Evolutionary conservation across 805 yeast species (phyloP).

Genomic region (Maudiozyma saulgeensis): DNA sequence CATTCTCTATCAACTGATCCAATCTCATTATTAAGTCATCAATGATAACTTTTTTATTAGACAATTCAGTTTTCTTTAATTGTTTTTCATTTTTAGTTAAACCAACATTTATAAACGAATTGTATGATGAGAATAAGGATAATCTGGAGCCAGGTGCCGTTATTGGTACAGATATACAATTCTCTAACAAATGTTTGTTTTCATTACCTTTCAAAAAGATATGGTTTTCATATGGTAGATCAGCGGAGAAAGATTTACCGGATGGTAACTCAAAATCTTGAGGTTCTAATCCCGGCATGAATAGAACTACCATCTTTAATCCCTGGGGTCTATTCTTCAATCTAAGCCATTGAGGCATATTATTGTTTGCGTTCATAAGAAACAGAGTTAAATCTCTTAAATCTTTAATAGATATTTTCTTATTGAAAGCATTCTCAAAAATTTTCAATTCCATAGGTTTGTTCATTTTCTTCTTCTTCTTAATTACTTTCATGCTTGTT

Average conservation of each 20-base stretch:
- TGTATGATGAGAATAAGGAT: conserved; percentile 43
- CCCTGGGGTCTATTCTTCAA: conserved; percentile 40
- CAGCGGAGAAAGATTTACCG: conserved; percentile 8
- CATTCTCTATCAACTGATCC: conserved; percentile 39
- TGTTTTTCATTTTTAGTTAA: conserved; percentile 48
- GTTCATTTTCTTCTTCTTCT: conserved; percentile 27
- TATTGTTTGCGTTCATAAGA: conserved; percentile 33
- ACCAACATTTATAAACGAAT: conserved; percentile 48
- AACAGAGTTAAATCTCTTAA: conserved; percentile 39
- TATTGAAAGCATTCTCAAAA: conserved; percentile 21
- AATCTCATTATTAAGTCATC: conserved; percentile 44
- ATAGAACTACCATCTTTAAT: conserved; percentile 45
- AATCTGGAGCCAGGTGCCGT: conserved; percentile 59
- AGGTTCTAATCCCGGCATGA: conserved; percentile 55
- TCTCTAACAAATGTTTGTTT: conserved; percentile 4
- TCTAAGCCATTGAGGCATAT: conserved; percentile 41
- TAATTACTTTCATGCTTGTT: conserved; percentile 6
- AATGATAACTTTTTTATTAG: conserved; percentile 32
- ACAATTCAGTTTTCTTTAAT: conserved; percentile 25
- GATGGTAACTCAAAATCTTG: conserved; percentile 31
- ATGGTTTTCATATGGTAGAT: conserved; percentile 1
- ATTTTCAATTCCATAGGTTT: conserved; percentile 28
- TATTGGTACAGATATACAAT: conserved; percentile 35
- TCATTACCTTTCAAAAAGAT: conserved; percentile 6
- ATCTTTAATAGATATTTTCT: conserved; percentile 31